Percentiles rank a stretch among this genome's conserved stretches.
These are phyloP conservation scores for Lentinus polychrous DNA, from an alignment of 1,284 basidiomycete species.

Conservation along the genomic window DNA sequence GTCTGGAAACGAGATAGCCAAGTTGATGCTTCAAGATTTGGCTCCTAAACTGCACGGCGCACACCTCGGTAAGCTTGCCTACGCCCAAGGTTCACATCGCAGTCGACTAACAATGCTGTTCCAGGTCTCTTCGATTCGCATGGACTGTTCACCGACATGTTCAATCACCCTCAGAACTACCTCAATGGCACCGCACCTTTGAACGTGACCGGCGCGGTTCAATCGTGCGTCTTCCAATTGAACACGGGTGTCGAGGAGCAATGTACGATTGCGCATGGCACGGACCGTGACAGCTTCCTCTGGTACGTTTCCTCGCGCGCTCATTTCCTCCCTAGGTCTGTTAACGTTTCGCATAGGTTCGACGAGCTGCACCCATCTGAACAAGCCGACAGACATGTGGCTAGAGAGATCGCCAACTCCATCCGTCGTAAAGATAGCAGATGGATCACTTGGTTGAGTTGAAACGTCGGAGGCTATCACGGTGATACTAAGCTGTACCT, in stretches of 20 bases:
- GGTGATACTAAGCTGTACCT: too few relatives aligned
- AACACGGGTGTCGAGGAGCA: conserved; percentile 23
- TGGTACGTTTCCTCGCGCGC: conserved; percentile 33
- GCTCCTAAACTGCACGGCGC: conserved; percentile 22
- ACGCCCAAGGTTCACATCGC: neutral
- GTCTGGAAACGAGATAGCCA: conserved; percentile 24
- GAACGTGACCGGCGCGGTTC: conserved; percentile 44
- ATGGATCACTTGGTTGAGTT: conserved; percentile 46
- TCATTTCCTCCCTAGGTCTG: neutral
- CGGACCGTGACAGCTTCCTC: conserved; percentile 44
- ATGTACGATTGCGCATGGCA: conserved; percentile 37
- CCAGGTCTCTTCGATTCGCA: conserved; percentile 48
- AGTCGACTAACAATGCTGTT: neutral
- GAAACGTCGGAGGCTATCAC: too few relatives aligned
- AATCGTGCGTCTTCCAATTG: conserved; percentile 37
- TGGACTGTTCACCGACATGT: conserved; percentile 47
- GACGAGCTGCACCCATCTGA: conserved; percentile 54
- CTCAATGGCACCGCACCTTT: conserved; percentile 53
- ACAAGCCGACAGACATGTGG: conserved; percentile 47
- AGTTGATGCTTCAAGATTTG: conserved; percentile 22
- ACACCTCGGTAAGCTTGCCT: conserved; percentile 22
- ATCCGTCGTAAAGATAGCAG: conserved; percentile 34
- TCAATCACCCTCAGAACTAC: conserved; percentile 37
- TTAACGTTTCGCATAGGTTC: conserved; percentile 29
- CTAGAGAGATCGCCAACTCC: conserved; percentile 38